Percentiles rank a stretch among this genome's conserved stretches.
Evolutionary conservation across 2,329 filamentous ascomycete species (phyloP).

Genomic region (Ophiostoma piceae): DNA sequence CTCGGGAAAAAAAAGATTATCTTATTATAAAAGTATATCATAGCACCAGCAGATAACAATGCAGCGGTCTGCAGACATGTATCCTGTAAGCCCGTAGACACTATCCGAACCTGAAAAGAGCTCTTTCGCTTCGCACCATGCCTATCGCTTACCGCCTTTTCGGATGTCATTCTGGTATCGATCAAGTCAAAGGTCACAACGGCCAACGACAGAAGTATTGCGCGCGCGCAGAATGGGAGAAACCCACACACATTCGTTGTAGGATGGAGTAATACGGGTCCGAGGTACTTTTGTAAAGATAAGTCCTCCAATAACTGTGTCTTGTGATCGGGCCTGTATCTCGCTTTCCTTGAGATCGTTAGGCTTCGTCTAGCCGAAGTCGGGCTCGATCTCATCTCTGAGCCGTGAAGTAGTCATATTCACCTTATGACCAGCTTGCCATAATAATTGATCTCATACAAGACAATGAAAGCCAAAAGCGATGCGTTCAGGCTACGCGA

Average conservation of each 20-base stretch:
- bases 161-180: background rate
- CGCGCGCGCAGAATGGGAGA: background rate
- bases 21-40: background rate
- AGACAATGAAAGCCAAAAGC: background rate
- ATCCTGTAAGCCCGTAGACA: background rate
- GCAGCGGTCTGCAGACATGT: slow-evolving; percentile 13
- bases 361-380: background rate
- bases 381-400: background rate
- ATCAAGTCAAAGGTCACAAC: background rate
- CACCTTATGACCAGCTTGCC: background rate
- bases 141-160: slow-evolving; percentile 12
- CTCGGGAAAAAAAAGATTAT: too few species aligned
- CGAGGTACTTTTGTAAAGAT: background rate
- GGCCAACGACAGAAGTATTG: background rate
- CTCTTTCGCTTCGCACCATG: background rate
- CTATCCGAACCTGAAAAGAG: background rate
- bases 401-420: background rate
- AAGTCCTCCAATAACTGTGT: background rate
- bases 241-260: background rate
- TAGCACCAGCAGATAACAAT: background rate
- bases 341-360: background rate
- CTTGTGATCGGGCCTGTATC: background rate
- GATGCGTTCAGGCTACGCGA: background rate
- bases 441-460: background rate
- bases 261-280: background rate